phyloP scores from a whole-genome alignment of 2,329 filamentous ascomycete genomes.

The Exophiala calicioides region DNA sequence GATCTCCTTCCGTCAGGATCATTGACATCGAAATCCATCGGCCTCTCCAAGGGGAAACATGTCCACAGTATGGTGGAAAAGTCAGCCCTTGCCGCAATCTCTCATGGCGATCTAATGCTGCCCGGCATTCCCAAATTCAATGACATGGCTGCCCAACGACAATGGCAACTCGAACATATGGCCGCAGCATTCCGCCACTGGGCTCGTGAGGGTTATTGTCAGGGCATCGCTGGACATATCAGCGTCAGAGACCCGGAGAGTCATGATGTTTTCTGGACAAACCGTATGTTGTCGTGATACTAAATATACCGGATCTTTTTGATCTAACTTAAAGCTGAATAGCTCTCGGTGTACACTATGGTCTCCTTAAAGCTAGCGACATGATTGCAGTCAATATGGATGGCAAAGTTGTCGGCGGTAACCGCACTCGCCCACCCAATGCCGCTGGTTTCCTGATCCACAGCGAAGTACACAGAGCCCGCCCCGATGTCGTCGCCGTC shows the following conservation, averaged over 20 bases:
- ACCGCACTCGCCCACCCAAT: slow-evolving; percentile 62
- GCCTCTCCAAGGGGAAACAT: slow-evolving; percentile 25
- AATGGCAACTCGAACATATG: slow-evolving; percentile 67
- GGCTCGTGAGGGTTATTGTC: slow-evolving; percentile 64
- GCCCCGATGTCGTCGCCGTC: slow-evolving; percentile 65
- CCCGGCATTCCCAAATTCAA: slow-evolving; percentile 54
- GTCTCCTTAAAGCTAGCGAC: slow-evolving; percentile 63
- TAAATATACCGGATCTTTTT: neutral
- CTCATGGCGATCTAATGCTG: slow-evolving; percentile 30
- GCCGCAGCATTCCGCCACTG: slow-evolving; percentile 69
- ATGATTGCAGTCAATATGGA: slow-evolving; percentile 66
- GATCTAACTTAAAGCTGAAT: neutral
- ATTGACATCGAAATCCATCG: slow-evolving; percentile 16
- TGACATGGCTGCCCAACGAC: slow-evolving; percentile 57
- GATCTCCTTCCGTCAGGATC: slow-evolving; percentile 21
- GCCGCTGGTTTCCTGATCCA: slow-evolving; percentile 71
- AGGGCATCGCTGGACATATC: slow-evolving; percentile 71
- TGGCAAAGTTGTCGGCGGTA: slow-evolving; percentile 66
- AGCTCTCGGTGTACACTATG: slow-evolving; percentile 64
- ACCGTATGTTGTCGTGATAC: slow-evolving; percentile 39
- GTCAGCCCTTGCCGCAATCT: slow-evolving; percentile 31
- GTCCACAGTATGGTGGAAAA: slow-evolving; percentile 32
- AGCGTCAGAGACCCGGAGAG: slow-evolving; percentile 66
- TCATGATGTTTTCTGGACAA: slow-evolving; percentile 67
- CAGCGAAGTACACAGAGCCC: slow-evolving; percentile 65